Evolutionary conservation across 2,329 filamentous ascomycete genomes (phyloP), one percentile per base, ranked within the genome.

Genomic region (Trichoderma aggressivum): DNA sequence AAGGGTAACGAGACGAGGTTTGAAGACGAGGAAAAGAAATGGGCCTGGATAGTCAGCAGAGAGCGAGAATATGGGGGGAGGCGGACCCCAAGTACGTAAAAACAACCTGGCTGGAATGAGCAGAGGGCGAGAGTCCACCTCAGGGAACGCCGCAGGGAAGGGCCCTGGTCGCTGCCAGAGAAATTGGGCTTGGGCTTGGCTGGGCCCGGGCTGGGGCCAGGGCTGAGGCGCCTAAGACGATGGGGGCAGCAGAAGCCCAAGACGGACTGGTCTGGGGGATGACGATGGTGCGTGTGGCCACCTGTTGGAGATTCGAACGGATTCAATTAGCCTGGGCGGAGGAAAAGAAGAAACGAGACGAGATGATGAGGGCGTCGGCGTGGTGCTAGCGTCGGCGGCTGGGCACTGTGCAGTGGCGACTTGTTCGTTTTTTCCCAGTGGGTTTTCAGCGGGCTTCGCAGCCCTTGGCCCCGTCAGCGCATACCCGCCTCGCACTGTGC

Each of bases 31-130:
- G 36, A 67, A 71, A 65, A 66, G 62, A 60, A 66, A 53, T 59
- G 70, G 70, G 58, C 18, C 56, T 39, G 53, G 68, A 63, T 64
- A 66, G 55, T 60, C 56, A 66, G 61, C 61, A 66, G 62, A 32
- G 39, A 63, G 32, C 21, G 28, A 50, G 32, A 32, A 61, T 34
- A 36, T 39, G 39, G 21, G 34, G 63, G 47, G 50, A 59, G 34
- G 50, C 59, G 59, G 60, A 59, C 59, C 64, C 59, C 24, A 64
- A 69, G 70, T 72, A 72, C 64, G 68, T 55, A 72, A 72, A 68
- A 64, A 56, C 65, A 69, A 63, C 39, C 39, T 34, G 58, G 32
- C 39, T 55, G 61, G 36, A 50, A 39, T 53, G 70, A 55, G 21
- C 12, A 63, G 70, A 71, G 64, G 62, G 66, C 43, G 43, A 21